Evolutionary conservation across 306 rosid species (phyloP), one percentile per base, ranked within the genome.

Genomic region (Sicyos baderoa): DNA sequence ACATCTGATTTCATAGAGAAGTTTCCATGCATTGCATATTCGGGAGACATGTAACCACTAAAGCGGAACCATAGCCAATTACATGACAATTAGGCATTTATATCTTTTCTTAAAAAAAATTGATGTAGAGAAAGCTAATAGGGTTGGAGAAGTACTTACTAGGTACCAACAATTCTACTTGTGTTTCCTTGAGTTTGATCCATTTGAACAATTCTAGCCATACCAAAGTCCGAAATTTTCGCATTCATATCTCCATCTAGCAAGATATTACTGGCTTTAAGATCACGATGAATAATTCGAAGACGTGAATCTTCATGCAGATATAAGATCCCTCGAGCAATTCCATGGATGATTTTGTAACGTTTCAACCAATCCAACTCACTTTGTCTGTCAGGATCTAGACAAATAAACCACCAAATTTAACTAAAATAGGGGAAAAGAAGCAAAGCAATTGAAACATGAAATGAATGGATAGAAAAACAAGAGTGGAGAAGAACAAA

Each of bases 211-310:
- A 84, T 78, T 49, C 73, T 77, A 35, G 85, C 76, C 78, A 74
- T 25, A 0, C 85, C 86, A 75, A 86, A 84, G 52, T 84, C 81
- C 7, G 84, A 54, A 23, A 86, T 78, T 58, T 84, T 86, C 13
- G 82, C 61, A 50, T 82, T 76, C 72, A 84, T 76, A 49, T 78
- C 32, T 0, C 7, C 75, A 67, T 86, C 85, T 61, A 86, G 17
- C 25, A 84, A 54, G 37, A 86, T 19, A 32, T 84, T 86, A 32
- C 81, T 62, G 13, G 84, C 59, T 78, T 77, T 82, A 6, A 77
- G 72, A 77, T 82, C 86, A 10, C 66, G 76, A 44, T 79, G 82
- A 51, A 79, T 77, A 9, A 83, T 72, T 75, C 52, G 50, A 56
- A 74, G 82, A 1, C 54, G 68, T 0, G 84, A 83, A 45, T 83